Percentiles rank a stretch among this genome's conserved stretches.
phyloP scores from a whole-genome alignment of 2,329 filamentous ascomycete species.

The Hypoxylon sp. region DNA sequence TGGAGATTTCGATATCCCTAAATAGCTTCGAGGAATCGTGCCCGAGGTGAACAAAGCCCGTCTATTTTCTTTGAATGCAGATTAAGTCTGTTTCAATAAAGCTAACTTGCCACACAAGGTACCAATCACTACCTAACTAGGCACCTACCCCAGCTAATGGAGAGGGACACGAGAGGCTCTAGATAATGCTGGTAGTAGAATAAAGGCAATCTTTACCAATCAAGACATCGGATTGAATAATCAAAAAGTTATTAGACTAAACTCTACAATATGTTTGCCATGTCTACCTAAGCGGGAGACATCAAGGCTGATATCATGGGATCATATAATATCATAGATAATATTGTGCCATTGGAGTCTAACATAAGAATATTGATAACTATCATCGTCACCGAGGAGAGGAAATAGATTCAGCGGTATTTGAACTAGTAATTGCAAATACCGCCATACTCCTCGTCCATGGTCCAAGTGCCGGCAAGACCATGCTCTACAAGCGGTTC shows the following conservation, averaged over 20 bases:
- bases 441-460: conserved; percentile 82
- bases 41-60: neutral
- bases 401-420: neutral
- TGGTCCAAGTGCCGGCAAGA: conserved; percentile 88
- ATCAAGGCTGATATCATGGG: neutral
- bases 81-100: neutral
- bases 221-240: too few species aligned
- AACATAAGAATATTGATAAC: neutral
- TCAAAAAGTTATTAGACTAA: too few species aligned
- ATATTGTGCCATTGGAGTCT: neutral
- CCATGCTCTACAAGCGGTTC: conserved; percentile 63
- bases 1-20: neutral
- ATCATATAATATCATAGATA: neutral
- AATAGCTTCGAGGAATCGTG: too few species aligned
- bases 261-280: neutral
- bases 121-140: neutral
- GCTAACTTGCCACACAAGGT: neutral
- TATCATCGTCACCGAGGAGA: neutral
- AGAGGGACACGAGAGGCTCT: neutral
- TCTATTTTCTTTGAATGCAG: neutral
- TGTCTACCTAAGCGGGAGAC: neutral
- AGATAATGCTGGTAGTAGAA: neutral
- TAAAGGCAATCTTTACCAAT: too few species aligned
- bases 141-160: too few species aligned
- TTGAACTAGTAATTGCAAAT: conserved; percentile 67